Conservation (phyloP, 305 asterid genomes). For the Coffea humblotiana region DNA sequence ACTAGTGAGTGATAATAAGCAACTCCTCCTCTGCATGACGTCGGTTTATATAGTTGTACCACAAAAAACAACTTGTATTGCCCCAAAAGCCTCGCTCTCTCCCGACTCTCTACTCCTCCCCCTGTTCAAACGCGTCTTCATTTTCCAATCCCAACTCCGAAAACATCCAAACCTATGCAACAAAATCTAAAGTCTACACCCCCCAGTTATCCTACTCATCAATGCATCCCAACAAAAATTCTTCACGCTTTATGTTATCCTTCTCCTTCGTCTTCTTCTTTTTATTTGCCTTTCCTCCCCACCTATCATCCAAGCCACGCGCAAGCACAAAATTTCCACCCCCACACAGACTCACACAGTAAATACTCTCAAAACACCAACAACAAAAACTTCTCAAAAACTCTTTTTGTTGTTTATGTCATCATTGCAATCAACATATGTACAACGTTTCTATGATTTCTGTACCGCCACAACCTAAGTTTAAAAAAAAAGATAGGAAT, state of each 20-base stretch:
- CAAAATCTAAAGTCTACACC: slow-evolving; percentile 3
- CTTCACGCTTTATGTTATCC: not conserved
- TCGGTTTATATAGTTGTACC: not conserved
- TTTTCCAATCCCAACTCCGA: slow-evolving; percentile 14
- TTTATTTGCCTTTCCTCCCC: not conserved
- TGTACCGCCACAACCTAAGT: not conserved
- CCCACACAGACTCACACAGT: not conserved
- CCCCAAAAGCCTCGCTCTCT: not conserved
- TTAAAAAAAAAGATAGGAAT: not conserved
- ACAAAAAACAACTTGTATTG: not conserved
- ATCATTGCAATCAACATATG: not conserved
- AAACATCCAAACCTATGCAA: slow-evolving; percentile 20
- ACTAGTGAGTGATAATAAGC: slow-evolving; percentile 44
- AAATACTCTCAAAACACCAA: slow-evolving; percentile 18
- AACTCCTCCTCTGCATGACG: slow-evolving; percentile 16
- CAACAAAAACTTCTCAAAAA: slow-evolving; percentile 18
- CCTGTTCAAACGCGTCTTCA: slow-evolving; percentile 20
- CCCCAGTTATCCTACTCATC: not conserved
- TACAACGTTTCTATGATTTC: not conserved
- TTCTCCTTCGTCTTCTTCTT: slow-evolving; percentile 2
- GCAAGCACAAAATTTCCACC: slow-evolving; percentile 2
- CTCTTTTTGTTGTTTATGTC: slow-evolving; percentile 16
- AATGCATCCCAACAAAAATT: slow-evolving; percentile 4
- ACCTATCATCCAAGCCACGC: slow-evolving; percentile 7
- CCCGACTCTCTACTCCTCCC: not conserved